A percentile compares a stretch with the other conserved stretches of the same genome.
Conservation (phyloP, 148 eudicot genomes). For the Spergularia bocconei region DNA sequence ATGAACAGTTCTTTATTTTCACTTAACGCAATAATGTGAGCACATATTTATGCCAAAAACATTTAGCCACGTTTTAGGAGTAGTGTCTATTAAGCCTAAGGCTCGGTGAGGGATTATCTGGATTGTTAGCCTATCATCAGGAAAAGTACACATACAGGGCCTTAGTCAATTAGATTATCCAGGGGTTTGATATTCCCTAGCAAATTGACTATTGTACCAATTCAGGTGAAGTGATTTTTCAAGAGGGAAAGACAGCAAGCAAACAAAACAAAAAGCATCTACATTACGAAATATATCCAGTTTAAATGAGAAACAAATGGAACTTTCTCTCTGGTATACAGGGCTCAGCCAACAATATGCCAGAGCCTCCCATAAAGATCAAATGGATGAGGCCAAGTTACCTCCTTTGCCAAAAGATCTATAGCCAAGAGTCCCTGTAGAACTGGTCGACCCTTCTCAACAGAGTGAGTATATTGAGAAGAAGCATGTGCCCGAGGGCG, state of each 20-base stretch:
- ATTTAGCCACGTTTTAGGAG: not conserved
- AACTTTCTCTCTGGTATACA: constrained; percentile 8
- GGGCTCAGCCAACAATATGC: not conserved
- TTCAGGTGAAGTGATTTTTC: not conserved
- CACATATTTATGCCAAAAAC: not conserved
- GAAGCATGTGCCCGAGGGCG: constrained; percentile 91
- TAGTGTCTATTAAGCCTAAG: too few relatives aligned
- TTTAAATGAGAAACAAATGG: not conserved
- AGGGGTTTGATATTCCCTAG: not conserved
- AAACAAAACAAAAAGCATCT: not conserved
- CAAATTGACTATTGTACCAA: not conserved
- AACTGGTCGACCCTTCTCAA: constrained; percentile 93
- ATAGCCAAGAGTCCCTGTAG: constrained; percentile 92
- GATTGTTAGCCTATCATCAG: not conserved
- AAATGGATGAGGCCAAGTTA: constrained; percentile 26
- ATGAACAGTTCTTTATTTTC: not conserved
- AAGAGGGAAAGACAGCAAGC: not conserved
- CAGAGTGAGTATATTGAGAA: constrained; percentile 57
- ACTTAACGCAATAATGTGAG: not conserved
- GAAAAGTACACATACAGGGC: not conserved
- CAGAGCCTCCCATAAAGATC: constrained; percentile 14
- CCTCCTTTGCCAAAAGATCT: constrained; percentile 96
- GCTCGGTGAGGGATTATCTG: too few relatives aligned
- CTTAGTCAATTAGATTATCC: not conserved
- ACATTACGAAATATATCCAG: not conserved